Evolutionary conservation across 345 rosid species (phyloP), one percentile per base, ranked within the genome.

Genomic region (Rhizophora mangle): DNA sequence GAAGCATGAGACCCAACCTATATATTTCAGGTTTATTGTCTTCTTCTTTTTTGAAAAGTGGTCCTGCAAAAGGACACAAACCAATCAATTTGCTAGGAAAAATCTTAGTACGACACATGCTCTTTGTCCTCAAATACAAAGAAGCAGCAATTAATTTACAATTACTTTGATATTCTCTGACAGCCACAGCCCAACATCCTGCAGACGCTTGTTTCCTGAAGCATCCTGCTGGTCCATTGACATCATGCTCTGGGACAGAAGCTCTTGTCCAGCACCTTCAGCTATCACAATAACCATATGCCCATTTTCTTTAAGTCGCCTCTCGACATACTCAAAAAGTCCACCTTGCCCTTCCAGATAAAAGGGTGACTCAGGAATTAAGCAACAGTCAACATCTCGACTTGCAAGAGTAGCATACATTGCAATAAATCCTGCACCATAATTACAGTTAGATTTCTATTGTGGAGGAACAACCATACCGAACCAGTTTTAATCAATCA

Each of bases 301-400:
- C 27, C 97, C 90, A 19, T 72, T 65, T 63, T 89, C 97, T 71
- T 87, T 91, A 22, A 91, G 81, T 49, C 89, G 76, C 67, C 56
- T 89, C 76, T 89, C 91, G 13, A 91, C 62, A 73, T 55, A 89
- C 67, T 91, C 91, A 6, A 76, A 79, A 52, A 91, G 91, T 55
- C 97, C 97, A 68, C 96, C 91, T 29, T 82, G 78, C 64, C 97
- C 97, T 69, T 91, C 93, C 1, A 91, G 88, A 79, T 79, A 89
- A 78, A 91, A 91, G 58, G 93, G 91, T n/a, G 93, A 91, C 85
- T 89, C 97, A 0, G 97, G 97, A 79, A 89, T 91, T 89, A 89
- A 84, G 83, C 97, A 91, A 58, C 97, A 91, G 62, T 91, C 97
- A 63, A 91, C 97, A 77, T 91, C 97, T 73, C 97, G 82, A 72